phyloP scores from a whole-genome alignment of 345 rosid genomes.

The Populus tremula region DNA sequence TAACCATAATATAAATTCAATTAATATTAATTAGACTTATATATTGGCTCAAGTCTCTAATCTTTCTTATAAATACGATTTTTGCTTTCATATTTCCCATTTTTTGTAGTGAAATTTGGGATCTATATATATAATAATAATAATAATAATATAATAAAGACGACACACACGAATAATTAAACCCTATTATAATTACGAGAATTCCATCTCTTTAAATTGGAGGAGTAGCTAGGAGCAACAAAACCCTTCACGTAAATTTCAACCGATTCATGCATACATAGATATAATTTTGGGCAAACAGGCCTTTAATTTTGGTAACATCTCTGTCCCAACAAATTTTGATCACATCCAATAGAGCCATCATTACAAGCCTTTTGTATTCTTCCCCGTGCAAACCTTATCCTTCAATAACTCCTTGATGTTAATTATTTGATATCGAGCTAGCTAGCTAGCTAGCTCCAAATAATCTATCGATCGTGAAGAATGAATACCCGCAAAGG shows the following conservation, averaged over 20 bases:
- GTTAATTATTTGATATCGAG: neutral
- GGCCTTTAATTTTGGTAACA: constrained; percentile 12
- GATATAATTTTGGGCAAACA: neutral
- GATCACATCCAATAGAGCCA: neutral
- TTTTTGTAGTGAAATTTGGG: neutral
- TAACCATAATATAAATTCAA: too few relatives aligned
- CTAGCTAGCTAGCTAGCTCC: neutral
- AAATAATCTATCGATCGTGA: neutral
- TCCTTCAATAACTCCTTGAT: neutral
- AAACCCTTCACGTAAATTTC: neutral
- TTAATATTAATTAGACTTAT: too few relatives aligned
- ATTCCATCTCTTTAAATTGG: neutral
- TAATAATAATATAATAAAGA: too few relatives aligned
- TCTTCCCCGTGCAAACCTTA: neutral
- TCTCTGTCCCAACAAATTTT: constrained; percentile 3
- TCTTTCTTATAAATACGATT: too few relatives aligned
- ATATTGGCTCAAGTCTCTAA: too few relatives aligned
- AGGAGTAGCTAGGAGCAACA: neutral
- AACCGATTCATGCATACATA: neutral
- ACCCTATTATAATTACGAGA: neutral
- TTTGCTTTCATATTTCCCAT: neutral
- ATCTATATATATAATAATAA: neutral
- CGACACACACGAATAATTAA: neutral
- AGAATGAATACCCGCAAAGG: neutral
- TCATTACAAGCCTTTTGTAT: neutral